Evolutionary conservation across 441 rosid genomes (phyloP), one percentile per base, ranked within the genome.

Genomic region (Brassica balearica): DNA sequence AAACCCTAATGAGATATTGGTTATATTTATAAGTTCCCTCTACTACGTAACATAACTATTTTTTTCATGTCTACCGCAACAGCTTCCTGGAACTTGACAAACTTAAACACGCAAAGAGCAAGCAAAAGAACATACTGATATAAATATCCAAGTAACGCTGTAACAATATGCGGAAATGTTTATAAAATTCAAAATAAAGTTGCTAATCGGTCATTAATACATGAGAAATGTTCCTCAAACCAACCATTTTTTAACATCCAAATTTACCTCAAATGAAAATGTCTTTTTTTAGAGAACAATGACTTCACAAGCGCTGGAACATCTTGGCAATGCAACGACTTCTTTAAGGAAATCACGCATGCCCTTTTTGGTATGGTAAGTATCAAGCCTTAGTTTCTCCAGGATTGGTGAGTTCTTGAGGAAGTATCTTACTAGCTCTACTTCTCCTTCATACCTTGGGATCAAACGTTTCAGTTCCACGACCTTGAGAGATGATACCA

Each of bases 401-500:
- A 75, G 59, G 22, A 75, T 41, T 67, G 4, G 5, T 58, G 78
- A 67, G 29, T 75, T 58, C 61, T 75, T 58, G 4, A 75, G n/a
- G 0, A 75, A 23, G 22, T 67, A 75, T 17, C 78, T 67, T 11
- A 58, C 8, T 4, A 69, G n/a, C 74, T 69, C 55, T 1, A 46
- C 5, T 6, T 76, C 79, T n/a, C 63, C 69, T 32, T n/a, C 19
- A 61, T 29, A 19, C 55, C 4, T 3, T 9, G 38, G 1, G 19
- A n/a, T n/a, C 1, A 3, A 60, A 46, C 69, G 36, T 61, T 2
- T 69, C 55, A 61, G 1, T 6, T 46, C 41, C 59, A 76, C 68
- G 62, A 46, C 34, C 68, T 29, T 75, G 62, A 75, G 68, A 4
- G 73, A 68, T 43, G 73, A 60, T 68, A 59, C 53, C 67, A 60